Conservation (phyloP, 2,329 filamentous ascomycete genomes). For the Phaeosphaeria sp. region DNA sequence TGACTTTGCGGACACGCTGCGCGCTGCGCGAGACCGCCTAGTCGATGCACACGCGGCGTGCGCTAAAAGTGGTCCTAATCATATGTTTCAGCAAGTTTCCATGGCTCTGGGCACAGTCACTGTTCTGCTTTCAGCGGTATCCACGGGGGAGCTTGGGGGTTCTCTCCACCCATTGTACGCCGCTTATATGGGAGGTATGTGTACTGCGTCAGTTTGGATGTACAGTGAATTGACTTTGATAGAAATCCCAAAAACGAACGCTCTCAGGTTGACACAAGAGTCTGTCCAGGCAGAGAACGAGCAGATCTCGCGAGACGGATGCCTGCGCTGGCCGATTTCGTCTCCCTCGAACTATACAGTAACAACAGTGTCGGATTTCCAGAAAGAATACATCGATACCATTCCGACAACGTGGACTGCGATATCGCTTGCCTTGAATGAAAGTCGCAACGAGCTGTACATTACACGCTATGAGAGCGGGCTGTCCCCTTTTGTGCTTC, state of each 20-base stretch:
- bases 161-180: constrained; percentile 49
- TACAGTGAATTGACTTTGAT: constrained; percentile 34
- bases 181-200: constrained; percentile 47
- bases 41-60: constrained; percentile 65
- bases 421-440: constrained; percentile 82
- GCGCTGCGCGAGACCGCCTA: constrained; percentile 70
- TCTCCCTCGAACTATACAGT: constrained; percentile 43
- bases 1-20: constrained; percentile 65
- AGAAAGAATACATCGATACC: constrained; percentile 82
- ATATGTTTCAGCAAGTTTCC: constrained; percentile 61
- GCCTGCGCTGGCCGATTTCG: constrained; percentile 49
- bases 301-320: constrained; percentile 41
- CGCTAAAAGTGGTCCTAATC: constrained; percentile 62
- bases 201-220: background rate
- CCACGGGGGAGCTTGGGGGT: constrained; percentile 33
- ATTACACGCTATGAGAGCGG: constrained; percentile 83
- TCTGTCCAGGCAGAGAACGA: constrained; percentile 58
- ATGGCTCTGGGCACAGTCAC: constrained; percentile 46
- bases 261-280: constrained; percentile 70
- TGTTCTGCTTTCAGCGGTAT: constrained; percentile 48
- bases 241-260: constrained; percentile 74
- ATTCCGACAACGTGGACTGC: constrained; percentile 85
- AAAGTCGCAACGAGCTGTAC: constrained; percentile 82
- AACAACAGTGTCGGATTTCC: constrained; percentile 63
- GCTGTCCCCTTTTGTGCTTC: constrained; percentile 81